phyloP scores from a whole-genome alignment of 1,139 yeast species.

The Lodderomyces theae region DNA sequence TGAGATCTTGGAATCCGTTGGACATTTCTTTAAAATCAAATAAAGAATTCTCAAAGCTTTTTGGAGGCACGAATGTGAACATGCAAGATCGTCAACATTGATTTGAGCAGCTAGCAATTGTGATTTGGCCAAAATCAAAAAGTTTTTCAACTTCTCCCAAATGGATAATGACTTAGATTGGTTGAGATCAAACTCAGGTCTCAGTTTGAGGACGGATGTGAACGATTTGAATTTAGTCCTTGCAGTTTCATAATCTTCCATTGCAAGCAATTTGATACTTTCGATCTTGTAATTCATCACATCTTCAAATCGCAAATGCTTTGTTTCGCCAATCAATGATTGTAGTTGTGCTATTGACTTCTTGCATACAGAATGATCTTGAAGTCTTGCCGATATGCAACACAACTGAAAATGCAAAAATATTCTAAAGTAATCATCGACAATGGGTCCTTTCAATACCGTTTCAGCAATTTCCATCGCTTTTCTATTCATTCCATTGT shows the following conservation, averaged over 20 bases:
- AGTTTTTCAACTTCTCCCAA: conserved; percentile 27
- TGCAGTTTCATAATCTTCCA: conserved; percentile 18
- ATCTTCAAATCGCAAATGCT: conserved; percentile 14
- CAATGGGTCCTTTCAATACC: not conserved
- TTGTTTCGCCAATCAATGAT: conserved; percentile 14
- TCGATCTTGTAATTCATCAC: conserved; percentile 28
- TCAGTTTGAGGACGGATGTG: conserved; percentile 18
- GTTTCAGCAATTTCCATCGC: conserved; percentile 12
- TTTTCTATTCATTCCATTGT: conserved; percentile 32
- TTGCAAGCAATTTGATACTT: conserved; percentile 28
- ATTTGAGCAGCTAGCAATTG: conserved; percentile 29
- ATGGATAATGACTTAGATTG: conserved; percentile 17
- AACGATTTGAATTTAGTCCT: conserved; percentile 18
- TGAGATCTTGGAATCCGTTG: conserved; percentile 20
- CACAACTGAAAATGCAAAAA: conserved; percentile 18
- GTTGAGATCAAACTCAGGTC: conserved; percentile 27
- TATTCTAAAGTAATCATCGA: conserved; percentile 9
- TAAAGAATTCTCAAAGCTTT: conserved; percentile 41
- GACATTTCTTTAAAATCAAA: conserved; percentile 38
- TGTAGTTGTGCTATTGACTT: conserved; percentile 12
- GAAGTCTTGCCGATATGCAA: conserved; percentile 15
- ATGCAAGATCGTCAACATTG: conserved; percentile 19
- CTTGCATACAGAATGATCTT: conserved; percentile 15
- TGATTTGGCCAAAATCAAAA: conserved; percentile 36
- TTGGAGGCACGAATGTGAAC: conserved; percentile 30